Percentiles rank a stretch among this genome's conserved stretches.
Conservation (phyloP, 2,329 filamentous ascomycete genomes). For the Colletotrichum liriopes region DNA sequence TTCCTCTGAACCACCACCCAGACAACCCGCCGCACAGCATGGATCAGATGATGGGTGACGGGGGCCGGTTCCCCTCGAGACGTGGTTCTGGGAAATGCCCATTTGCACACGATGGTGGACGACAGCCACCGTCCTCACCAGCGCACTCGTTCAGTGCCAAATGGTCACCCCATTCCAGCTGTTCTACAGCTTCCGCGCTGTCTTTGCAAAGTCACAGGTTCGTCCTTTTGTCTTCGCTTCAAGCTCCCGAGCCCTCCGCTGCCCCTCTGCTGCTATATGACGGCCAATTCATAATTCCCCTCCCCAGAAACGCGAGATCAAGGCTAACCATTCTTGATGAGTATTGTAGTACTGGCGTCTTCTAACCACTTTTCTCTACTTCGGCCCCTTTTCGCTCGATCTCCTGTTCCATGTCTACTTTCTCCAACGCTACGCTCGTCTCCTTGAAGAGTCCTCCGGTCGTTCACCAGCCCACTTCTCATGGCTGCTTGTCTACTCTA, state of each 20-base stretch:
- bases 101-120: conserved; percentile 98
- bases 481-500: conserved; percentile 92
- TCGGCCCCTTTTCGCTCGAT: conserved; percentile 93
- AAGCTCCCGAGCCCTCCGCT: conserved; percentile 16
- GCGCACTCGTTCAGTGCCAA: conserved; percentile 92
- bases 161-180: conserved; percentile 94
- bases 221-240: conserved; percentile 47
- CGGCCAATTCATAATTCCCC: neutral
- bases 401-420: conserved; percentile 99
- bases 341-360: conserved; percentile 89
- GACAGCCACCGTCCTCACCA: conserved; percentile 89
- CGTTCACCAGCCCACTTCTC: conserved; percentile 94
- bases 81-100: conserved; percentile 99
- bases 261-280: conserved; percentile 3
- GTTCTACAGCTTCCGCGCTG: conserved; percentile 95
- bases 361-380: conserved; percentile 97
- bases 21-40: conserved; percentile 52
- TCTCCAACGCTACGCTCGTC: conserved; percentile 93
- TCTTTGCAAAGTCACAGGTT: conserved; percentile 94
- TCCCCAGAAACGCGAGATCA: neutral
- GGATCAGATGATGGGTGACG: conserved; percentile 73
- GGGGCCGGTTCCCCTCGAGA: conserved; percentile 83
- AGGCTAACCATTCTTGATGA: conserved; percentile 37
- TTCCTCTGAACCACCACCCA: conserved; percentile 16
- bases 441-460: conserved; percentile 95